Percentiles rank a stretch among this genome's conserved stretches.
Evolutionary conservation across 805 yeast species (phyloP).

Genomic region (Yarrowia yakushimensis): DNA sequence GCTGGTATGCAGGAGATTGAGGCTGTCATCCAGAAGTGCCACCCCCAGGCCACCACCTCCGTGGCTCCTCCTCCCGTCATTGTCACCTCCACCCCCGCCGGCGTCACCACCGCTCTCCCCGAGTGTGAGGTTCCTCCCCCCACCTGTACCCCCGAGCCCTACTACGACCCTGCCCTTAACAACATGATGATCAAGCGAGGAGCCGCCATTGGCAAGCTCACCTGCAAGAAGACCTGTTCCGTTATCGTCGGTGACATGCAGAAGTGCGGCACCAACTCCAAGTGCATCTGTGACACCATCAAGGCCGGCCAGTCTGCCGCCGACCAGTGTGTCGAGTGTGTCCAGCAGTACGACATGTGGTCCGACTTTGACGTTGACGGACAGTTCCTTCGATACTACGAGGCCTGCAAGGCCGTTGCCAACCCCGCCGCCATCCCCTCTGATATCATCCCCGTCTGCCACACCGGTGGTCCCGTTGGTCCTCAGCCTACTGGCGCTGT

Average conservation of each 20-base stretch:
- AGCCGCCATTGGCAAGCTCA: conserved; percentile 12
- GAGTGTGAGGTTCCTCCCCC: conserved; percentile 25
- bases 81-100: conserved; percentile 19
- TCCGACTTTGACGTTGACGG: conserved; percentile 13
- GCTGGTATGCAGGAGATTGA: conserved; percentile 21
- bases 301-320: conserved; percentile 12
- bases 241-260: background rate
- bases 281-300: conserved; percentile 21
- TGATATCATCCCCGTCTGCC: conserved; percentile 62
- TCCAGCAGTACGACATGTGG: conserved; percentile 24
- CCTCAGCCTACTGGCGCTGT: too few species aligned
- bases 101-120: conserved; percentile 20
- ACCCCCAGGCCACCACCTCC: conserved; percentile 13
- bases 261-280: background rate
- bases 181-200: conserved; percentile 20
- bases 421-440: conserved; percentile 81
- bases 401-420: conserved; percentile 36
- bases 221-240: conserved; percentile 24
- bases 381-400: conserved; percentile 14
- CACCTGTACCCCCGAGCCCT: conserved; percentile 22
- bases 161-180: conserved; percentile 11
- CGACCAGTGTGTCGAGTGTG: conserved; percentile 14
- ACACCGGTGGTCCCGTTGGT: conserved; percentile 60
- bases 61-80: conserved; percentile 15
- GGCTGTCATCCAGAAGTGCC: conserved; percentile 7